Evolutionary conservation across 1,284 basidiomycete species (phyloP).

Genomic region (Sanguinoderma infundibulare): DNA sequence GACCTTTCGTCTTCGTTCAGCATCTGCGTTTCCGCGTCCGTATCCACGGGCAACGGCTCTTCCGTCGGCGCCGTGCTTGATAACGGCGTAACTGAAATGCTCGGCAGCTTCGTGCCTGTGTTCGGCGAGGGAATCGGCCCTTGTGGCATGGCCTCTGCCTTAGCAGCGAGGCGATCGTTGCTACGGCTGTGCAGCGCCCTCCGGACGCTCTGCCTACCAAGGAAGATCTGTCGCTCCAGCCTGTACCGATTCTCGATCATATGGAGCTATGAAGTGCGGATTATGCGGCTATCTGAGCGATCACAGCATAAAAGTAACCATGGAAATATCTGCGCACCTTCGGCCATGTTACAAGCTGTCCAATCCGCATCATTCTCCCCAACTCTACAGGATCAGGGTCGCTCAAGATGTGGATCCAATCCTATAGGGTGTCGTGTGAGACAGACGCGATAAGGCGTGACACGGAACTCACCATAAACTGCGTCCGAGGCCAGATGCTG

Average conservation of each 20-base stretch:
- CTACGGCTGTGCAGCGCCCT: conserved; percentile 45
- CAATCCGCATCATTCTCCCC: conserved; percentile 83
- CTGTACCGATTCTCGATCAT: conserved; percentile 88
- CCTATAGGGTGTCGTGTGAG: conserved; percentile 43
- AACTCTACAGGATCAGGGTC: conserved; percentile 85
- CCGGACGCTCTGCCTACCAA: conserved; percentile 79
- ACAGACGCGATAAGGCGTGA: background rate
- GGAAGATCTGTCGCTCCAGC: conserved; percentile 82
- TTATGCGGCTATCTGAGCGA: background rate
- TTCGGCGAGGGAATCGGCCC: conserved; percentile 29
- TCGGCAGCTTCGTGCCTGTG: conserved; percentile 29
- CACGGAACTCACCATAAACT: conserved; percentile 57
- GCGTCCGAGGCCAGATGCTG: conserved; percentile 88
- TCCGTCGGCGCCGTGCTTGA: conserved; percentile 45
- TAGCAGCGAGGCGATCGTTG: conserved; percentile 24
- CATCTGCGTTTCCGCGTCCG: conserved; percentile 48
- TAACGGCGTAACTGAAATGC: conserved; percentile 19
- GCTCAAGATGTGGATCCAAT: conserved; percentile 84
- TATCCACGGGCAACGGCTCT: conserved; percentile 59
- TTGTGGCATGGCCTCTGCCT: conserved; percentile 27
- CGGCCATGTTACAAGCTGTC: conserved; percentile 94
- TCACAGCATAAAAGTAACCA: background rate
- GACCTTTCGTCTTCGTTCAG: conserved; percentile 37
- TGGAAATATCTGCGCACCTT: conserved; percentile 57
- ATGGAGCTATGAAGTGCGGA: conserved; percentile 60